Evolutionary conservation across 495 filamentous ascomycete genomes (phyloP).

Genomic region (Extremus antarcticus): DNA sequence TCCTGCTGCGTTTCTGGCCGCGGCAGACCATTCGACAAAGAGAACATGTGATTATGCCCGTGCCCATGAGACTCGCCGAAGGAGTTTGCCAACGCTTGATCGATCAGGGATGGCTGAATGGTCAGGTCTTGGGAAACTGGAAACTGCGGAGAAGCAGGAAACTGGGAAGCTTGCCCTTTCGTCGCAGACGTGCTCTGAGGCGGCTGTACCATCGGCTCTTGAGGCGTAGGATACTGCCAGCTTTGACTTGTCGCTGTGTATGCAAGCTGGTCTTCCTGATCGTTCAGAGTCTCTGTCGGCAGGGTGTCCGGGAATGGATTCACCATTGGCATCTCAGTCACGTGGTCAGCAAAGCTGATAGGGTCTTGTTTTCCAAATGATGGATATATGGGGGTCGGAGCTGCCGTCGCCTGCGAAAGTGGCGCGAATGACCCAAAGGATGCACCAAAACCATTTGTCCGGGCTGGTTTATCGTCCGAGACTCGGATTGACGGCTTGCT

Average conservation of each 20-base stretch:
- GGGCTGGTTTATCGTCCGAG: not conserved
- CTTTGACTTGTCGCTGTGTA: not conserved
- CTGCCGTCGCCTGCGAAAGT: not conserved
- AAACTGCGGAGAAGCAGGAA: no score
- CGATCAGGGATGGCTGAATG: slow-evolving; percentile 11
- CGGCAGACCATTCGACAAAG: not conserved
- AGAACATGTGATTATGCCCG: not conserved
- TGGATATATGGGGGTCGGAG: not conserved
- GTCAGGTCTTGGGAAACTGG: slow-evolving; percentile 13
- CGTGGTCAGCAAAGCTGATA: not conserved
- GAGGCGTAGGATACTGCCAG: not conserved
- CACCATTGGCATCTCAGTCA: not conserved
- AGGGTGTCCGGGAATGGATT: not conserved
- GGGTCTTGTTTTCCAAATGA: not conserved
- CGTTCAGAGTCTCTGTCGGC: not conserved
- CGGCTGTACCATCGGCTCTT: not conserved
- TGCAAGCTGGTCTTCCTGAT: not conserved
- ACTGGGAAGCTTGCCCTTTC: not conserved
- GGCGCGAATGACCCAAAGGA: not conserved
- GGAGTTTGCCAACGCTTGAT: slow-evolving; percentile 6
- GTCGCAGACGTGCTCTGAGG: not conserved
- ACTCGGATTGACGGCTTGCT: no score
- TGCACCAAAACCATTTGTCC: not conserved
- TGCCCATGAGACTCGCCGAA: slow-evolving; percentile 3
- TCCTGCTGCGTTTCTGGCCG: not conserved